Evolutionary conservation across 225 moss, liverwort and hornwort species (phyloP).

Genomic region (Anthoceros angustus): DNA sequence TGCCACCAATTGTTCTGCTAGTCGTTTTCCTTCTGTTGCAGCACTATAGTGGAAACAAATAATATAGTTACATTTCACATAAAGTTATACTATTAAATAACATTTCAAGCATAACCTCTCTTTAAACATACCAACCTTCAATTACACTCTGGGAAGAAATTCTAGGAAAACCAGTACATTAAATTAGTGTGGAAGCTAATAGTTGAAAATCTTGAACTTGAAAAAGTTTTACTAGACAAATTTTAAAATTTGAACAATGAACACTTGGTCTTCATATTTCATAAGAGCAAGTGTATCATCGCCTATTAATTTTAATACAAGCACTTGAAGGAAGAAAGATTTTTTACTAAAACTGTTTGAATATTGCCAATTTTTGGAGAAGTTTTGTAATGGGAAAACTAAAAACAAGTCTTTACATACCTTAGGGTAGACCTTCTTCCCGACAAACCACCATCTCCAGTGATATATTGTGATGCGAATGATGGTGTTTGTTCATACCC

Average conservation of each 20-base stretch:
- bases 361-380: slow-evolving; percentile 12
- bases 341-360: slow-evolving; percentile 15
- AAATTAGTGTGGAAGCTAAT: no score
- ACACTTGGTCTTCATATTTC: not conserved
- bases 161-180: no score
- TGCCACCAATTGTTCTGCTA: slow-evolving; percentile 93
- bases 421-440: slow-evolving; percentile 93
- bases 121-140: slow-evolving; percentile 15
- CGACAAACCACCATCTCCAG: slow-evolving; percentile 92
- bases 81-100: not conserved
- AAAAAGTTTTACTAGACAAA: not conserved
- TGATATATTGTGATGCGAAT: slow-evolving; percentile 96
- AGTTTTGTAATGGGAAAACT: slow-evolving; percentile 28
- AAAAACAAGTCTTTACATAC: slow-evolving; percentile 23
- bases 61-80: not conserved
- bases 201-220: no score
- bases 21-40: slow-evolving; percentile 90
- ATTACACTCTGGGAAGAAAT: no score
- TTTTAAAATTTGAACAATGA: not conserved
- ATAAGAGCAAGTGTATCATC: not conserved
- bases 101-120: slow-evolving; percentile 15
- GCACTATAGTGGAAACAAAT: slow-evolving; percentile 37
- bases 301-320: not conserved
- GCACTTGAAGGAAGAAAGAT: not conserved
- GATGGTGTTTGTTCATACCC: slow-evolving; percentile 85